Conservation (phyloP, 2,329 filamentous ascomycete genomes). For the Bipolaris bicolor region DNA sequence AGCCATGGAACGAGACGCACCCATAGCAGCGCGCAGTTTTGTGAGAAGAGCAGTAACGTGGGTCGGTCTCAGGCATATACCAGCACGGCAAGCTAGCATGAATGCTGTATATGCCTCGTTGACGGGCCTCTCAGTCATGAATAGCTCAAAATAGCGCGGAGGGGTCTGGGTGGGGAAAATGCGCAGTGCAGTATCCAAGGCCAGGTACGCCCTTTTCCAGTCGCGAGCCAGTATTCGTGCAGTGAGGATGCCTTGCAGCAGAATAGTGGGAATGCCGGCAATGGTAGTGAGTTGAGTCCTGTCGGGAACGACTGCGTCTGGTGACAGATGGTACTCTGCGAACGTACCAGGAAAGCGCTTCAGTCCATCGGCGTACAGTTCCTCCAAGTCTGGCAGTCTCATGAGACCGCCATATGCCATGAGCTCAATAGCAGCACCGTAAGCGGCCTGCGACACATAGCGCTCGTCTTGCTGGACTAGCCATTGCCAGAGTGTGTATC, state of each 20-base stretch:
- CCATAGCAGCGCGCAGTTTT: slow-evolving; percentile 37
- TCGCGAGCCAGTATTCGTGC: slow-evolving; percentile 56
- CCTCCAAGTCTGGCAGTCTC: slow-evolving; percentile 52
- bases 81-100: slow-evolving; percentile 56
- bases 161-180: slow-evolving; percentile 54
- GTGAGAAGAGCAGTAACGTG: slow-evolving; percentile 44
- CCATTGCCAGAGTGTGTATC: slow-evolving; percentile 57
- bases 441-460: slow-evolving; percentile 52
- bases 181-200: slow-evolving; percentile 56
- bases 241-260: slow-evolving; percentile 57
- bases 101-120: slow-evolving; percentile 57
- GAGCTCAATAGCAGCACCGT: slow-evolving; percentile 58
- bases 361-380: slow-evolving; percentile 54
- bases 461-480: slow-evolving; percentile 51
- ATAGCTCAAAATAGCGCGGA: slow-evolving; percentile 52
- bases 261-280: slow-evolving; percentile 48
- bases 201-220: slow-evolving; percentile 57
- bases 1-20: slow-evolving; percentile 18
- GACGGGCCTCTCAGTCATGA: slow-evolving; percentile 54
- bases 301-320: slow-evolving; percentile 55
- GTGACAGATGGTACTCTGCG: slow-evolving; percentile 55
- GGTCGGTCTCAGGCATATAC: slow-evolving; percentile 41
- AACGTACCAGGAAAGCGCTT: slow-evolving; percentile 56
- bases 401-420: slow-evolving; percentile 51
- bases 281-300: slow-evolving; percentile 43